Base-by-base conservation (phyloP, 1,284 basidiomycete genomes). In the Ceratobasidium theobromae region DNA sequence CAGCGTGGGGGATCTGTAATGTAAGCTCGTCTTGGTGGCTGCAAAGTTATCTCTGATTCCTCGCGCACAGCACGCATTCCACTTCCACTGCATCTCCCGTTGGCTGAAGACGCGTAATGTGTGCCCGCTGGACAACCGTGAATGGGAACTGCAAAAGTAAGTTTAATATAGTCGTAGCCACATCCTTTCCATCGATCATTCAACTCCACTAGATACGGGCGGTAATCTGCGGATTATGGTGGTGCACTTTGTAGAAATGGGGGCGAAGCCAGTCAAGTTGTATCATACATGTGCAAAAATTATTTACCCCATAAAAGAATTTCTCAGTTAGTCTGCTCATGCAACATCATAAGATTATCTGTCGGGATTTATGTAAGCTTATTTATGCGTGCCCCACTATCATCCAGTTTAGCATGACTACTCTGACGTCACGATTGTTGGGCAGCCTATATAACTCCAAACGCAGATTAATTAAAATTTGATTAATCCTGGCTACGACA, bases 31-130 rank as follows among this genome's bases (percentile, higher is more conserved):
- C 35, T 48, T 32, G 35, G 40, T 30, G 32, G 25, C 16, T 6
- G 18, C 46, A 53, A n/a, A 21, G 4, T 30, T 48, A 66, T 23
- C 6, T 16, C 33, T 5, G 25, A 12, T 30, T 28, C 33, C 30
- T 43, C 28, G 38, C 46, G 18, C 18, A 30, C 73, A 98, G 95
- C 96, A 99, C 76, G 96, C 96, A 3, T 99, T 99, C 84, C 96
- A 99, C 79, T 99, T 99, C 80, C 96, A 99, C 78, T 99, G 96
- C 78, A 99, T 99, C 76, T 97, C 95, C 21, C 88, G 97, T 58
- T 99, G 97, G 97, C 84, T 99, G 72, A 99, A 99, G 84, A 98
- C 97, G 18, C 86, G 97, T 72, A 97, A 98, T 78, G 97, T 99
- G 49, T 99, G 97, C 77, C 97, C 96, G 2, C 80, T 99, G 67